Percentiles rank a stretch among this genome's conserved stretches.
Evolutionary conservation across 345 rosid species (phyloP).

Genomic region (Kernera saxatilis): DNA sequence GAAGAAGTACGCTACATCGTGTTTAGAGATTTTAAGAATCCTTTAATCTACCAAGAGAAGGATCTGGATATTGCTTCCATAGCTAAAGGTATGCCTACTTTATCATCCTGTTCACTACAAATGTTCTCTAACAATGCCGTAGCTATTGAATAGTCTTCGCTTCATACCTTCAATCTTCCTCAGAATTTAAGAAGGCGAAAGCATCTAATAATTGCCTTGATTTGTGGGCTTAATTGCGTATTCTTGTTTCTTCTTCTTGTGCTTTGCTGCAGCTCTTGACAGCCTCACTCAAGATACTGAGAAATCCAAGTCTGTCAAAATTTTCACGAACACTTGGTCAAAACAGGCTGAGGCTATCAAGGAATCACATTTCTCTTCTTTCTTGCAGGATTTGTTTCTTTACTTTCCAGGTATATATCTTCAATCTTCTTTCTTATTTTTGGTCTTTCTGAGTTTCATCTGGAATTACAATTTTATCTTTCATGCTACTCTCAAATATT

Average conservation of each 20-base stretch:
- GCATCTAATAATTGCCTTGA: background rate
- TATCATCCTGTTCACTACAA: background rate
- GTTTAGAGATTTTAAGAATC: constrained; percentile 52
- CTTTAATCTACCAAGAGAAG: constrained; percentile 42
- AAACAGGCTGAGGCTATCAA: constrained; percentile 47
- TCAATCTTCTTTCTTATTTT: background rate
- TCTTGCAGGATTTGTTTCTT: constrained; percentile 52
- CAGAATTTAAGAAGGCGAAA: background rate
- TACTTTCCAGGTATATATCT: constrained; percentile 60
- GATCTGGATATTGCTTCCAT: constrained; percentile 51
- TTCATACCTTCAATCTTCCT: background rate
- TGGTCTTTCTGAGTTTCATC: background rate
- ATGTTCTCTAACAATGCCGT: background rate
- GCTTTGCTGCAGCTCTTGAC: constrained; percentile 45
- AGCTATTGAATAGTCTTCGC: background rate
- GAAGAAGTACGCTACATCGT: constrained; percentile 49
- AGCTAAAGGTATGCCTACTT: constrained; percentile 49
- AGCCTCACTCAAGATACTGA: constrained; percentile 30
- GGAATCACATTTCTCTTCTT: constrained; percentile 45
- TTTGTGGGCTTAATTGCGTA: background rate
- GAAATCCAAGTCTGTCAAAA: constrained; percentile 27
- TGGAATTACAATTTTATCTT: background rate
- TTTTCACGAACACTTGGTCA: constrained; percentile 48
- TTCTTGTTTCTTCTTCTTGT: constrained; percentile 21
- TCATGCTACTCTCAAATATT: background rate